These are phyloP conservation scores for Raddia distichophylla DNA, from an alignment of 176 grass and related monocot species.

Conservation along the genomic window DNA sequence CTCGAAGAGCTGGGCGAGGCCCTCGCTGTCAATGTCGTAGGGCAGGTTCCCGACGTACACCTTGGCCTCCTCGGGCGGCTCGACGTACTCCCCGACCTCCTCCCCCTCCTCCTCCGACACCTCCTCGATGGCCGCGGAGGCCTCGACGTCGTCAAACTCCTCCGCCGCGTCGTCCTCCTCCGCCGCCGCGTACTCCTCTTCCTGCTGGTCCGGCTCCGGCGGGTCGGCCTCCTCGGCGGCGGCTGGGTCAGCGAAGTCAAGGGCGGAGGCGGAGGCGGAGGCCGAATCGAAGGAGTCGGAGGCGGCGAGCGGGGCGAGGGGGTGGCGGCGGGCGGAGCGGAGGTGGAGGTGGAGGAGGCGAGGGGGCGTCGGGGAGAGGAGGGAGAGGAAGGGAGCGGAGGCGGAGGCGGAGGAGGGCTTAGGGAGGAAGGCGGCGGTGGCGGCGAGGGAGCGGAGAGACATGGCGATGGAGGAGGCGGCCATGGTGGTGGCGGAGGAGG, in stretches of 20 bases:
- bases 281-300: slow-evolving; percentile 31
- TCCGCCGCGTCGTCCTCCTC: slow-evolving; percentile 45
- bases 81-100: slow-evolving; percentile 48
- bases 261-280: slow-evolving; percentile 10
- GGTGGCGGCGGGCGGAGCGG: slow-evolving; percentile 34
- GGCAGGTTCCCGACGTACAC: slow-evolving; percentile 84
- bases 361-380: slow-evolving; percentile 25
- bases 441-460: slow-evolving; percentile 44
- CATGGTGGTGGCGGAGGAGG: slow-evolving; percentile 7
- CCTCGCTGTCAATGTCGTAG: slow-evolving; percentile 82
- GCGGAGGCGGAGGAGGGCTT: not conserved
- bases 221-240: not conserved
- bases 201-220: slow-evolving; percentile 9
- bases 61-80: slow-evolving; percentile 69
- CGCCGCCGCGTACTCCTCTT: slow-evolving; percentile 16
- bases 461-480: slow-evolving; percentile 42
- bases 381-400: slow-evolving; percentile 36
- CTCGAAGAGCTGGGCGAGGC: slow-evolving; percentile 83
- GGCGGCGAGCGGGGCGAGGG: slow-evolving; percentile 41
- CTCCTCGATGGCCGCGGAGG: not conserved
- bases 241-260: slow-evolving; percentile 31
- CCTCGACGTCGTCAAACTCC: slow-evolving; percentile 8
- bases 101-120: not conserved
- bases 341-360: slow-evolving; percentile 8
- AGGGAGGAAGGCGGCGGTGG: slow-evolving; percentile 2